Evolutionary conservation across 2,329 filamentous ascomycete genomes (phyloP).

Genomic region (Trichoderma guizhouense): DNA sequence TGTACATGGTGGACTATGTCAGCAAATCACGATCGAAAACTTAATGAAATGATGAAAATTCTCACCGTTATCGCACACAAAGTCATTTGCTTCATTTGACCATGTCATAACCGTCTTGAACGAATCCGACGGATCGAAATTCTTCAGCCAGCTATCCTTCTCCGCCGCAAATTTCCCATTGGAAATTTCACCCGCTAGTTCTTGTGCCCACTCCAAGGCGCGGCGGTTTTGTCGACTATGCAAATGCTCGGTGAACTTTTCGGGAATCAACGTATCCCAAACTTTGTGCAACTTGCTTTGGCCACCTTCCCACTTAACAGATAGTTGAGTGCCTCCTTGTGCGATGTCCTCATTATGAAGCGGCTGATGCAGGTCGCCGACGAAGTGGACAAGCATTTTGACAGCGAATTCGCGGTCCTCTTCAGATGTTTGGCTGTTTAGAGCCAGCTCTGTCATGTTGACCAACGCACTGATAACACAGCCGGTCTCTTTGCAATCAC

Average conservation of each 20-base stretch:
- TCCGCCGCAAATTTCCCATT: not conserved
- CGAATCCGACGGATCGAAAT: not conserved
- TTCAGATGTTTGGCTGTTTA: not conserved
- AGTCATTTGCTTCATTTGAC: not conserved
- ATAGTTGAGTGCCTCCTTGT: not conserved
- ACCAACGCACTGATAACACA: not conserved
- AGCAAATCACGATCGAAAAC: not conserved
- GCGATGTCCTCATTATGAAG: not conserved
- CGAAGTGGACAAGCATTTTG: not conserved
- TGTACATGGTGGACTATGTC: not conserved
- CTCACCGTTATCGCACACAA: not conserved
- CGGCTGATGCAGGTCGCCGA: not conserved
- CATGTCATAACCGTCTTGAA: not conserved
- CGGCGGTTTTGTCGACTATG: not conserved
- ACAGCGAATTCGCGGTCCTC: not conserved
- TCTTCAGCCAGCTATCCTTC: not conserved
- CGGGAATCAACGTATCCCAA: not conserved
- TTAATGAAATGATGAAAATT: accelerated
- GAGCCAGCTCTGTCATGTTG: not conserved
- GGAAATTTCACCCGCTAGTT: not conserved
- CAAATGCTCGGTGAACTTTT: not conserved
- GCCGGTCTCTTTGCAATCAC: not conserved
- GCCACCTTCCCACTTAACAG: not conserved
- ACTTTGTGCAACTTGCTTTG: not conserved
- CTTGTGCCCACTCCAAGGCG: not conserved